Evolutionary conservation across 192 early-diverging fungal species (phyloP), one percentile per base, ranked within the genome.

Genomic region (Coemansia sp.): DNA sequence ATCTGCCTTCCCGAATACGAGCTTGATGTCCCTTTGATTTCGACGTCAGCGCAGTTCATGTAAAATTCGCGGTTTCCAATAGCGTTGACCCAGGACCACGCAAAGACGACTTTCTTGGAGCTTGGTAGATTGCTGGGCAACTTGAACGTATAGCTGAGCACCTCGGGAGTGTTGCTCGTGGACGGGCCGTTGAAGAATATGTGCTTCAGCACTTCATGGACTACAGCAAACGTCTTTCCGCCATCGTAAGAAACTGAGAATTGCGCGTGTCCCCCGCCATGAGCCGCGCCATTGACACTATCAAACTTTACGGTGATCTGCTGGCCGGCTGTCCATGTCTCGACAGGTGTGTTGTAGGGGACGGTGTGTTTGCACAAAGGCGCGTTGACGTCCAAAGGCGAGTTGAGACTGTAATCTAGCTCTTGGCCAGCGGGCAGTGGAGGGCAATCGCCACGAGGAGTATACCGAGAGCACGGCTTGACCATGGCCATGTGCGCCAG

Each of bases 31-130:
- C 82, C 83, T 25, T 67, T 42, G 58, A 86, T 83, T 34, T 37
- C 66, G 9, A 86, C 66, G 43, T 88, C 86, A 21, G 80, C 82
- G 21, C 85, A 86, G 63, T 78, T 84, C 71, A 84, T 85, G 77
- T 88, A 88, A 59, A 81, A 77, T 74, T 88, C 87, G 41, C 86
- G 78, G 64, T 87, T 86, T 8, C 84, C 87, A 10, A 76, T 36
- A 0, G 84, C 83, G 48, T 88, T 88, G 62, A 85, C 83, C 87
- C 87, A 88, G 21, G 83, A 61, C 87, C 86, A 87, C 16, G 80
- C 77, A 62, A 88, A 84, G 10, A 83, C 74, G 2, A 68, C 85
- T 12, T 83, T 81, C 31, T 78, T 66, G 2, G 62, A 63, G 0
- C 75, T 68, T 5, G 86, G 87, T 41, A 80, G 59, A n/a, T 70